Base-by-base conservation (phyloP, 2,329 filamentous ascomycete genomes). In the Arthrobotrys musiformis region DNA sequence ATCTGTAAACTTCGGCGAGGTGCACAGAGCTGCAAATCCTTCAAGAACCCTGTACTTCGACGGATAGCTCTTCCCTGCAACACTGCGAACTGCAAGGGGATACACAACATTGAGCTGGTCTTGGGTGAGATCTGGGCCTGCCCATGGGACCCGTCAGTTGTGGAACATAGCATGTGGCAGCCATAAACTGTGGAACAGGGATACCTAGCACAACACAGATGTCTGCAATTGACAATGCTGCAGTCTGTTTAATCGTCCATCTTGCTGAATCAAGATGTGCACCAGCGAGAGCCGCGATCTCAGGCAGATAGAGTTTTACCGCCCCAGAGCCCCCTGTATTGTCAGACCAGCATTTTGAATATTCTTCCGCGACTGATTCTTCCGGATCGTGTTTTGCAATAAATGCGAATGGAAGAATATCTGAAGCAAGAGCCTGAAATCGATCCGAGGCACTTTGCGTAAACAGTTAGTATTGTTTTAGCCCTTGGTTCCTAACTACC, bases 211-310 rank as follows among this genome's bases (percentile, higher is more conserved):
- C 89, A 19, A 86, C 86, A 11, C 93, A 87, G 68, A 91, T 89
- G 52, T 92, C 91, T 0, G 93, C 93, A 8, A 94, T 88, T 0
- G 93, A 89, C 73, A 95, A 89, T 6, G 94, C 93, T 7, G 92
- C 92, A 0, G 93, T 92, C 81, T 98, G 94, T 83, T 96, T 95
- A 70, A 98, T 88, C 1, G 90, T 90, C 95, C 95, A 99, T 81
- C 93, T 92, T 1, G 92, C 88, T 1, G 92, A 93, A 35, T 92
- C 90, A 6, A 98, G 85, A 64, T 93, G 88, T 37, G 87, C 85
- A 37, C 89, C 86, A 0, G 90, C 88, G 0, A 98, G 86, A 0
- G 84, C 84, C 2, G 92, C 86, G 79, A 98, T 97, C 83, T 99
- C 95, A 40, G 87, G 87, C 5, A 97, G 87, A 82, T 97, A 97